Evolutionary conservation across 176 grass and related monocot genomes (phyloP), one percentile per base, ranked within the genome.

Genomic region (Cocos nucifera): DNA sequence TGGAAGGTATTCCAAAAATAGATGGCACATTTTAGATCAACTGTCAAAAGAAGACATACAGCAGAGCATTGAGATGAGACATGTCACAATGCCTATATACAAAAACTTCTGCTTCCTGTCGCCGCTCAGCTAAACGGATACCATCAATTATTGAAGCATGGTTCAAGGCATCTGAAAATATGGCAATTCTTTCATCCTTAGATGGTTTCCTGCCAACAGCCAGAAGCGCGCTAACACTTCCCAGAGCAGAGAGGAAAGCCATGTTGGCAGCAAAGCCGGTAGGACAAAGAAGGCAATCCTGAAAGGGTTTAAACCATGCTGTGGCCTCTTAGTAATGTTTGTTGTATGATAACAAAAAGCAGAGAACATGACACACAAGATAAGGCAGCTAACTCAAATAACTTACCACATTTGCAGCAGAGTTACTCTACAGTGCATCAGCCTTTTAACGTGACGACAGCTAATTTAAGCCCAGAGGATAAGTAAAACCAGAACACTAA

Each of bases 61-160:
- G 57, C 23, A 98, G 67, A 26, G 62, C 62, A 76, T 98, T 79
- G 53, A 98, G 84, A 79, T 98, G 81, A 49, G 29, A 62, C 76
- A 83, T 92, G 56, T 97, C 87, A 73, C 84, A 67, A 72, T 98
- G 93, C 63, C 70, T 73, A 59, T 92, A 98, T 27, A 98, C 81
- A 76, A 91, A 97, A 0, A 74, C 58, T 76, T 85, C 17, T 4
- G 78, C 87, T 74, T 87, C 79, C 32, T 69, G 79, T 32, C 80
- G 81, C 22, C 73, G 63, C 79, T 91, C 81, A 57, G 78, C 74
- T 51, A 97, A 69, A 32, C 73, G 80, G 59, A 92, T 83, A 22
- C 87, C 93, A 70, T 97, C 93, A 6, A 97, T 97, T 39, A 97
- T 92, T 2, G 93, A 97, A 64, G 87, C 93, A 85, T 92, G 87